A percentile compares a stretch with the other conserved stretches of the same genome.
Conservation (phyloP, 352 stramenopile species). For the Thraustochytrium striatum region DNA sequence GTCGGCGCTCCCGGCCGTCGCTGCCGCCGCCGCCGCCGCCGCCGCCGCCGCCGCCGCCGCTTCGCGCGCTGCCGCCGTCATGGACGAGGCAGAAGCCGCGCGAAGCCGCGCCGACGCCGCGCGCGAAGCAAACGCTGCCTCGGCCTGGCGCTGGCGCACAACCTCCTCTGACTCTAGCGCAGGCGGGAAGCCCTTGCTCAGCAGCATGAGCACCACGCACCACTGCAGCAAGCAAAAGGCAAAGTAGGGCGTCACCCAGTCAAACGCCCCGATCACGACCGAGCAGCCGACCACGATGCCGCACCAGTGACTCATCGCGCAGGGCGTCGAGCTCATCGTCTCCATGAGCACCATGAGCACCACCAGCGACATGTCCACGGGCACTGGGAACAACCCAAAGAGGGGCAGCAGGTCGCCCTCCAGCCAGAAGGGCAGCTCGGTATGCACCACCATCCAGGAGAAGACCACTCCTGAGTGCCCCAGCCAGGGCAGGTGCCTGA, state of each 20-base stretch:
- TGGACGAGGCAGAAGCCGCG: not conserved
- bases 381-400: slow-evolving; percentile 7
- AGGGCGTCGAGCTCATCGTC: not conserved
- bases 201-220: slow-evolving; percentile 1
- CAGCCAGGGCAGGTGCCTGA: not conserved
- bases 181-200: slow-evolving; percentile 20
- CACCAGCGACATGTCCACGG: not conserved
- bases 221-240: slow-evolving; percentile 29
- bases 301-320: not conserved
- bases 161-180: slow-evolving; percentile 39
- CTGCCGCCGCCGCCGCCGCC: no score
- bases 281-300: slow-evolving; percentile 2
- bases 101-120: not conserved
- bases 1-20: no score
- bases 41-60: no score
- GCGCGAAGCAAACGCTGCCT: not conserved
- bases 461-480: slow-evolving; percentile 28
- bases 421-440: not conserved
- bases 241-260: slow-evolving; percentile 46
- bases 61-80: not conserved
- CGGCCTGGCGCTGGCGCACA: slow-evolving; percentile 1
- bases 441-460: not conserved
- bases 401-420: not conserved
- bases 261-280: not conserved
- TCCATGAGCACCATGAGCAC: not conserved